Percentiles rank a stretch among this genome's conserved stretches.
These are phyloP conservation scores for Linaria vulgaris DNA, from an alignment of 257 asterid genomes.

Conservation along the genomic window DNA sequence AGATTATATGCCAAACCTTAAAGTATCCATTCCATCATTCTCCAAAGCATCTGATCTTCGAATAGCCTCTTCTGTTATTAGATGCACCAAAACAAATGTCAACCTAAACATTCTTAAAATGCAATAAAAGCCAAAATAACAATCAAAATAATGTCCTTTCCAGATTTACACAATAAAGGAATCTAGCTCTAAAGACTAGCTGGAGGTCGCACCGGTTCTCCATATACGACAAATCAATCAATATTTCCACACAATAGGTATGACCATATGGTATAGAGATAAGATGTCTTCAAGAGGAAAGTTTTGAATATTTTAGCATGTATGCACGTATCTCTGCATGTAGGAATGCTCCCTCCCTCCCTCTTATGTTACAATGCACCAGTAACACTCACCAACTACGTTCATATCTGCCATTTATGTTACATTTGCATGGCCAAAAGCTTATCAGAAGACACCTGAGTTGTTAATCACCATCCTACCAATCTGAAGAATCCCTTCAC, in stretches of 20 bases:
- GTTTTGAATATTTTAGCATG: not conserved
- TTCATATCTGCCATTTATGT: not conserved
- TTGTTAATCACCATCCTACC: not conserved
- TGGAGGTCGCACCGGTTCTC: slow-evolving; percentile 5
- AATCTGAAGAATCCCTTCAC: not conserved
- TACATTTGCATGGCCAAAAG: not conserved
- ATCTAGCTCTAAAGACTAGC: slow-evolving; percentile 16
- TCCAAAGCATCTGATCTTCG: slow-evolving; percentile 77
- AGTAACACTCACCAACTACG: not conserved
- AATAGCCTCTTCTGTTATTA: slow-evolving; percentile 75
- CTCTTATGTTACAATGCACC: not conserved
- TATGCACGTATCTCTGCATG: not conserved
- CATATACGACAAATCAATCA: not conserved
- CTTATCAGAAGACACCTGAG: not conserved
- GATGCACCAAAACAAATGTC: slow-evolving; percentile 22
- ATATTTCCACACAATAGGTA: not conserved
- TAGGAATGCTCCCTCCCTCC: not conserved
- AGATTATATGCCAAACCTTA: slow-evolving; percentile 56
- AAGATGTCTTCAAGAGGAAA: slow-evolving; percentile 7
- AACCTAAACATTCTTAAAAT: slow-evolving; percentile 9
- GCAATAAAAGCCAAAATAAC: slow-evolving; percentile 5
- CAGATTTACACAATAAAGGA: not conserved
- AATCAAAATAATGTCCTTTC: slow-evolving; percentile 12
- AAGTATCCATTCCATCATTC: slow-evolving; percentile 58
- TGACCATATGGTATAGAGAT: not conserved